Evolutionary conservation across 768 basidiomycete genomes (phyloP), one percentile per base, ranked within the genome.

Genomic region (Mrakia gelida): DNA sequence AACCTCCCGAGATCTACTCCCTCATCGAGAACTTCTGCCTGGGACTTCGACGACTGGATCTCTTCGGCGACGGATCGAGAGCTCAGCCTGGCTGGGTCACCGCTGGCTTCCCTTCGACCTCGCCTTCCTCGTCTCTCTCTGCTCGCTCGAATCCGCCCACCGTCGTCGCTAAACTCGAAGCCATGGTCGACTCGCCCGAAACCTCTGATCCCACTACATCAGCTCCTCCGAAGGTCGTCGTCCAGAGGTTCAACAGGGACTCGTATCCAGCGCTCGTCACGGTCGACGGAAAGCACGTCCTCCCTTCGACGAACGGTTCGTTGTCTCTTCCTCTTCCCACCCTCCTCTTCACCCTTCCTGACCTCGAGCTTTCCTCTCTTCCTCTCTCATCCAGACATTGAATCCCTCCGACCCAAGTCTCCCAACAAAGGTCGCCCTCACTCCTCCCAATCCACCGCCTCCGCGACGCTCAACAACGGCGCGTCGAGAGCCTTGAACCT

Each of bases 21-120:
- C 88, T 99, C 61, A 92, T 98, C 82, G 97, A 99, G 85, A 98
- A 96, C 84, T 98, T 99, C 84, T 98, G 95, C 83, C 90, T 97
- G 71, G 97, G 95, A 7, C 88, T 92, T 0, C 91, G 96, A 23
- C 89, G 97, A 3, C 89, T 99, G 21, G 94, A 98, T 83, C 85
- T 99, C 18, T 98, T 95, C 80, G 94, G 92, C 0, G 89, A 89
- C 3, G 86, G 86, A 0, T 87, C 88, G 0, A 34, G 90, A 0
- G 85, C 93, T 9, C 89, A 95, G 0, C 89, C 90, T 16, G 96
- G 96, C 9, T 99, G 97, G 97, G 91, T 97, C 16, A 92, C 93
- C n/a, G 90, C 91, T 16, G 78, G 81, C 0, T 73, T 56, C 41
- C 38, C 67, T n/a, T 70, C 71, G 26, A 13, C 38, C 38, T 23